These are phyloP conservation scores for Xylaria longipes DNA, from an alignment of 495 filamentous ascomycete species.

Conservation along the genomic window DNA sequence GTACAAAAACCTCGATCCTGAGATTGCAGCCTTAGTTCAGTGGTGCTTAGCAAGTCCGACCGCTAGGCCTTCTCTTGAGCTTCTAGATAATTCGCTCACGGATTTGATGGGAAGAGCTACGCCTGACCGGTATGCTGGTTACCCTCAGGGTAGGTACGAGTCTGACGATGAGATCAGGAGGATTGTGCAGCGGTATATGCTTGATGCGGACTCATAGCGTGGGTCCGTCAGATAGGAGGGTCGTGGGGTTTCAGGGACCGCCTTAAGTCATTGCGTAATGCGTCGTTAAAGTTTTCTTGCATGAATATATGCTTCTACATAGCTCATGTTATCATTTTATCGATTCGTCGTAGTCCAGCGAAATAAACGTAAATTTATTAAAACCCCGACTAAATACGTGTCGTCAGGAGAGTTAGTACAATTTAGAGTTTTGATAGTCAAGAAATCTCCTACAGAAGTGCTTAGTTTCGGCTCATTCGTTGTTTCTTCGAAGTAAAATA, in stretches of 20 bases:
- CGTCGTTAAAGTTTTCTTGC: neutral
- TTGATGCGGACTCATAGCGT: neutral
- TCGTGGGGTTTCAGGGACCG: neutral
- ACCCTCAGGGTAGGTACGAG: neutral
- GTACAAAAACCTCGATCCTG: neutral
- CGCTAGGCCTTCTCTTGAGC: neutral
- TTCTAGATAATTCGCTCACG: neutral
- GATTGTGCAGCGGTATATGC: neutral
- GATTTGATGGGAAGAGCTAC: neutral
- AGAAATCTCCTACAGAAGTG: too few relatives aligned
- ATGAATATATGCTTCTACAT: neutral
- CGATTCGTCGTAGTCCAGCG: neutral
- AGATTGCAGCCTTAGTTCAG: neutral
- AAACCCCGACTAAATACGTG: too few relatives aligned
- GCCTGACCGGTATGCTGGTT: neutral
- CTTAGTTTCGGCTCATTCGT: too few relatives aligned
- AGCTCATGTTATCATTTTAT: neutral
- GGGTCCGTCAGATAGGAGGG: neutral
- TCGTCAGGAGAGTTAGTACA: too few relatives aligned
- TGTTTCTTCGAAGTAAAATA: too few relatives aligned
- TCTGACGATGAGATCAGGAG: neutral
- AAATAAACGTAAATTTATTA: too few relatives aligned
- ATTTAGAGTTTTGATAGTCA: too few relatives aligned
- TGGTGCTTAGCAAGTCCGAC: neutral
- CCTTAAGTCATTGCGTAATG: neutral